Evolutionary conservation across 2,329 filamentous ascomycete genomes (phyloP).

Genomic region (Colletotrichum tabaci): DNA sequence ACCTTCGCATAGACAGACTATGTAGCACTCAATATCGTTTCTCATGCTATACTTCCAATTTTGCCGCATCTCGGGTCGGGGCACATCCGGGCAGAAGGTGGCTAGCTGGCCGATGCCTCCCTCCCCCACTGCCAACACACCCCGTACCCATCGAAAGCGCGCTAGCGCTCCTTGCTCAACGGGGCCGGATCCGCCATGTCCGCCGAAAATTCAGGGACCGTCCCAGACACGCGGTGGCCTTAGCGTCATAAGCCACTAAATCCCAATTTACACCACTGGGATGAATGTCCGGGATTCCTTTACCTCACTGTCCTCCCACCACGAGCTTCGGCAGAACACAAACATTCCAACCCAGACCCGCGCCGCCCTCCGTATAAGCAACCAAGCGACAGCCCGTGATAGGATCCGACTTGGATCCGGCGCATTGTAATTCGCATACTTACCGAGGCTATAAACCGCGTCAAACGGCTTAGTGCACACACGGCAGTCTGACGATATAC

Average conservation of each 20-base stretch:
- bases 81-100: conserved; percentile 7
- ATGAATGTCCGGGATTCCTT: conserved; percentile 31
- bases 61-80: conserved; percentile 22
- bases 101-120: conserved; percentile 4
- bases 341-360: conserved; percentile 29
- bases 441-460: background rate
- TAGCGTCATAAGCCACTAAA: conserved; percentile 34
- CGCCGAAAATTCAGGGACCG: conserved; percentile 38
- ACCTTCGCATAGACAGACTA: background rate
- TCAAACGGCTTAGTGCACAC: background rate
- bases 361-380: conserved; percentile 18
- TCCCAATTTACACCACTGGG: conserved; percentile 33
- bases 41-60: conserved; percentile 25
- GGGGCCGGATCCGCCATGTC: conserved; percentile 29
- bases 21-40: background rate
- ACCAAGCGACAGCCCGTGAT: background rate
- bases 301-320: conserved; percentile 20
- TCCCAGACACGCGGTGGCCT: conserved; percentile 30
- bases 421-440: background rate
- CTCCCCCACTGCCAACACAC: conserved; percentile 35
- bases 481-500: background rate
- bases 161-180: conserved; percentile 28
- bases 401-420: background rate
- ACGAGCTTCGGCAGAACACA: conserved; percentile 21
- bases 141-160: conserved; percentile 22